Percentiles rank a stretch among this genome's conserved stretches.
Evolutionary conservation across 495 filamentous ascomycete species (phyloP).

Genomic region (Penicillium fimorum): DNA sequence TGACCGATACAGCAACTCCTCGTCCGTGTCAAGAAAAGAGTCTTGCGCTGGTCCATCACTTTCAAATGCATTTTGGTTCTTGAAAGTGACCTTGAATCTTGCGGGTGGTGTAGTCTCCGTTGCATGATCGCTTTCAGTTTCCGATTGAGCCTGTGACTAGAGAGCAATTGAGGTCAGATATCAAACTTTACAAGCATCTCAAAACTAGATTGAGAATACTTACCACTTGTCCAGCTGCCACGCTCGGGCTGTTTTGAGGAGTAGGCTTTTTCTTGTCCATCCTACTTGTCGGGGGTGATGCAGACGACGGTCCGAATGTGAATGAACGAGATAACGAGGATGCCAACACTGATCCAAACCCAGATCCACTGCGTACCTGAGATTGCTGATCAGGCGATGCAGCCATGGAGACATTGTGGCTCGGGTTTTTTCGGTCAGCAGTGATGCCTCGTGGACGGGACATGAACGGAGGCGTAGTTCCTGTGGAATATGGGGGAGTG

Average conservation of each 20-base stretch:
- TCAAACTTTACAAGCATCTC: not conserved
- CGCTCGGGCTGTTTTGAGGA: conserved; percentile 63
- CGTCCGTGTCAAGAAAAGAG: conserved; percentile 66
- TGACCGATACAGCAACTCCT: conserved; percentile 57
- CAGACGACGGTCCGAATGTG: conserved; percentile 60
- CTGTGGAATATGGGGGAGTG: conserved; percentile 54
- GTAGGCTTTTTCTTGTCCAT: conserved; percentile 60
- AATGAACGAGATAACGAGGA: conserved; percentile 73
- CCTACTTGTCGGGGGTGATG: conserved; percentile 57
- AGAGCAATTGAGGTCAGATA: conserved; percentile 7
- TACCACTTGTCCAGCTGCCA: conserved; percentile 55
- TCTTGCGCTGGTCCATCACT: conserved; percentile 67
- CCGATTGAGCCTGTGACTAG: conserved; percentile 41
- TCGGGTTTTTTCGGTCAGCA: conserved; percentile 35
- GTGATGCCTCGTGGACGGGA: conserved; percentile 33
- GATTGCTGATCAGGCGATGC: conserved; percentile 66
- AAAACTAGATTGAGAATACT: conserved; percentile 56
- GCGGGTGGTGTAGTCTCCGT: conserved; percentile 25
- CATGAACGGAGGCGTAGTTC: conserved; percentile 64
- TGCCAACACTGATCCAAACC: conserved; percentile 58
- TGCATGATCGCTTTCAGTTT: conserved; percentile 46
- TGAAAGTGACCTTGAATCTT: conserved; percentile 61
- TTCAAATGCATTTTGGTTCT: conserved; percentile 76
- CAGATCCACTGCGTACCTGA: conserved; percentile 41
- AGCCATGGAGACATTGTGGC: conserved; percentile 62